These are phyloP conservation scores for Malassezia sympodialis DNA, from an alignment of 1,284 basidiomycete genomes.

Conservation along the genomic window DNA sequence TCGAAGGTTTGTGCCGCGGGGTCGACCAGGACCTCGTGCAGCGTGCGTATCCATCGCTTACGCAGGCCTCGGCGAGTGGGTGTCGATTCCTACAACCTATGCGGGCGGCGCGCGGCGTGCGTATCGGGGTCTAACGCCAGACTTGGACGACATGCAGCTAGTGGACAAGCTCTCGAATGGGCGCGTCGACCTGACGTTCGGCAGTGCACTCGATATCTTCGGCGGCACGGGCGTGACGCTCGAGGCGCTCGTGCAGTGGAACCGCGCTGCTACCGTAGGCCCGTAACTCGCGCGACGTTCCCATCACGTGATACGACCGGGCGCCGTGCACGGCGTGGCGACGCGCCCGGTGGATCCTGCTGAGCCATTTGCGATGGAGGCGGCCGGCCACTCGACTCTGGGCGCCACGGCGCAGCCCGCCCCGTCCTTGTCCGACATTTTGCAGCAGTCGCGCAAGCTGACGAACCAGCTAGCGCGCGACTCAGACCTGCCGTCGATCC, in stretches of 20 bases:
- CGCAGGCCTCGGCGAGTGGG: slow-evolving; percentile 81
- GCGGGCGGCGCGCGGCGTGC: slow-evolving; percentile 86
- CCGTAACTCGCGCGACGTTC: not conserved
- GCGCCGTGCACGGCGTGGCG: not conserved
- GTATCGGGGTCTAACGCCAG: slow-evolving; percentile 51
- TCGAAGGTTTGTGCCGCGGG: slow-evolving; percentile 92
- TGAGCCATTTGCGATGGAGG: slow-evolving; percentile 3
- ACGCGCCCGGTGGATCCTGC: not conserved
- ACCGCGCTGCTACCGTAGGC: slow-evolving; percentile 10
- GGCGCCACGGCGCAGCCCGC: slow-evolving; percentile 1
- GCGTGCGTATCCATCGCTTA: slow-evolving; percentile 53
- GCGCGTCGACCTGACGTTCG: slow-evolving; percentile 87
- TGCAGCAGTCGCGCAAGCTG: slow-evolving; percentile 43
- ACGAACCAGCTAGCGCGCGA: slow-evolving; percentile 40
- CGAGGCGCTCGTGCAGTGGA: slow-evolving; percentile 58
- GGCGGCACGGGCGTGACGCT: slow-evolving; percentile 66
- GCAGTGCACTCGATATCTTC: slow-evolving; percentile 75
- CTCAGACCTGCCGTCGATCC: slow-evolving; percentile 68
- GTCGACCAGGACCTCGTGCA: slow-evolving; percentile 82
- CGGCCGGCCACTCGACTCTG: not conserved
- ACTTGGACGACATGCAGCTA: slow-evolving; percentile 69
- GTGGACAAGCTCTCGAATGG: slow-evolving; percentile 73
- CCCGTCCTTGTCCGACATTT: slow-evolving; percentile 35
- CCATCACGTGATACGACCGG: not conserved
- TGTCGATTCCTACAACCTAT: slow-evolving; percentile 81